Evolutionary conservation across 2,329 filamentous ascomycete genomes (phyloP), one percentile per base, ranked within the genome.

Genomic region (Colletotrichum orbiculare): DNA sequence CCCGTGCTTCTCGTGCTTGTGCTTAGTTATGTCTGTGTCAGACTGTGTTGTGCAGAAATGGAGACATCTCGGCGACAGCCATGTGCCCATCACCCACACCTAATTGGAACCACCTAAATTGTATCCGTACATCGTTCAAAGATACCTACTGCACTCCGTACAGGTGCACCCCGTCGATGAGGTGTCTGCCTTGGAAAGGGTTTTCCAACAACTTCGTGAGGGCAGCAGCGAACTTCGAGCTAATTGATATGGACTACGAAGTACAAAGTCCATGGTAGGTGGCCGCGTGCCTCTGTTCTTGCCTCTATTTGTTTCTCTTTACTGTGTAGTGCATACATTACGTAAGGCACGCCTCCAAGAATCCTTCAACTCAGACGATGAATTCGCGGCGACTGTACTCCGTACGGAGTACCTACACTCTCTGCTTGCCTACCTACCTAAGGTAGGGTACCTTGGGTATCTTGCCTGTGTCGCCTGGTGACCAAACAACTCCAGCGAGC

Each of bases 11-110:
- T n/a, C 7, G 39, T 43, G n/a, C 37, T 39, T 39, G 38, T 52
- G 56, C 5, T 25, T 25, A 25, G 4, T 25, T 47, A 52, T 65
- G 62, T 52, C 55, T 42, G 49, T 35, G 43, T 46, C 37, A 25
- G 62, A 58, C 43, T 56, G 62, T 65, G 62, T 65, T 62, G 62
- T 65, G 62, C 62, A 65, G 62, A 62, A 53, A 52, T 48, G 52
- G 52, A 53, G 59, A 39, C 46, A 34, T n/a, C 10, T 37, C 12
- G 11, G 43, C 50, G 38, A 46, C 37, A 17, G 42, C 50, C 57
- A 54, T 25, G 25, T 25, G 25, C 25, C 4, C 4, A 25, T 25
- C 46, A 38, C n/a, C 48, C 15, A 52, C 17, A 15, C 2, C 39
- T 2, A 25, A 25, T 25, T 12, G 25, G 43, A 25, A 1, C 39